phyloP scores from a whole-genome alignment of 1,284 basidiomycete genomes.

The Phaffia rhodozyma region DNA sequence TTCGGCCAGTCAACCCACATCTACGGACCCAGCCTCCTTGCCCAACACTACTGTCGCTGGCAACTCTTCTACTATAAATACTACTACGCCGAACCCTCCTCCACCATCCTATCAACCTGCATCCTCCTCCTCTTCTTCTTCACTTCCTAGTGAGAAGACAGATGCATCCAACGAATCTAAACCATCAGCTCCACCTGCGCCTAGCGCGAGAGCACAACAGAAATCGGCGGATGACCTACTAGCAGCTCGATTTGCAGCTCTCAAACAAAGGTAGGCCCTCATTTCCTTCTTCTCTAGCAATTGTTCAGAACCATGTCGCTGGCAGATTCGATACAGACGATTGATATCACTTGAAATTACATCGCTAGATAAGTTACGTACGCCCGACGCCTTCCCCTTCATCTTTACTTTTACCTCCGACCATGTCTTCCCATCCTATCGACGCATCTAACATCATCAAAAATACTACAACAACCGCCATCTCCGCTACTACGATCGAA shows the following conservation, averaged over 20 bases:
- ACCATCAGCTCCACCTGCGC: not conserved
- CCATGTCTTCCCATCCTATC: too few relatives aligned
- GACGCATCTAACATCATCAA: too few relatives aligned
- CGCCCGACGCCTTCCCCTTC: too few relatives aligned
- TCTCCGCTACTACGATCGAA: too few relatives aligned
- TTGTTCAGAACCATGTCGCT: too few relatives aligned
- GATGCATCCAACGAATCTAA: not conserved
- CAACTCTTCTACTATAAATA: not conserved
- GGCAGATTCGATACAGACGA: too few relatives aligned
- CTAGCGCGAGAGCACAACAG: not conserved
- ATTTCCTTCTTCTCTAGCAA: too few relatives aligned
- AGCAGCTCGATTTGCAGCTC: constrained; percentile 22
- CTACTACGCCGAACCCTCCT: not conserved
- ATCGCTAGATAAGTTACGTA: too few relatives aligned
- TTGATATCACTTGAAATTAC: too few relatives aligned
- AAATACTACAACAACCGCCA: too few relatives aligned
- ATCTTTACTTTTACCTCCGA: too few relatives aligned
- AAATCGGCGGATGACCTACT: constrained; percentile 1
- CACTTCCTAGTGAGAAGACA: not conserved
- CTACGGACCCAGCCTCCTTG: not conserved
- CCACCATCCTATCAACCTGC: not conserved
- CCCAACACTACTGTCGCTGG: not conserved
- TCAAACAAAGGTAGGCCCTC: constrained; percentile 21
- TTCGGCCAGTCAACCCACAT: not conserved
- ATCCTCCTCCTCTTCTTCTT: not conserved